Percentiles rank a stretch among this genome's conserved stretches.
These are phyloP conservation scores for Neofusicoccum parvum DNA, from an alignment of 2,329 filamentous ascomycete genomes.

Conservation along the genomic window DNA sequence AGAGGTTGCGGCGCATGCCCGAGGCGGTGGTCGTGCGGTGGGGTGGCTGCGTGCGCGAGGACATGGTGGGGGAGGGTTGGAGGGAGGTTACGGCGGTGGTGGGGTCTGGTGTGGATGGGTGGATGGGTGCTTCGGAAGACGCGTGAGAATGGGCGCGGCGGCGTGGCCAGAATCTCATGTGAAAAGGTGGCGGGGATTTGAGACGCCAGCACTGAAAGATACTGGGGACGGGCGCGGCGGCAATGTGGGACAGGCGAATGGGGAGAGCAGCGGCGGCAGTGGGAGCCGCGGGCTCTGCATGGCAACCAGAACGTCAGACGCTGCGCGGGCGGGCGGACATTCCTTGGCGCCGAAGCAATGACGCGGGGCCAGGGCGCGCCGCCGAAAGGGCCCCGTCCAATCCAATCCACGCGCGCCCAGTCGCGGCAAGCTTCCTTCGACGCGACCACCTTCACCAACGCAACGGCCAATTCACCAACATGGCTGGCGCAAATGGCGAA, in stretches of 20 bases:
- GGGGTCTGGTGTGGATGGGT: neutral
- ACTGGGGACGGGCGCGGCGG: neutral
- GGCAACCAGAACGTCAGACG: neutral
- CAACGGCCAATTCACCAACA: neutral
- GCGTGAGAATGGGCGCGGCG: neutral
- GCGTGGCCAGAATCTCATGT: neutral
- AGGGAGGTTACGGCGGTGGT: neutral
- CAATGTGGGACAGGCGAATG: neutral
- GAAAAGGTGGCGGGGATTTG: neutral
- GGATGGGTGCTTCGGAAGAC: too few species aligned
- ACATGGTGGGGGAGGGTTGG: neutral
- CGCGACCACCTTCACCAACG: neutral
- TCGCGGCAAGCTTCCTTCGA: neutral
- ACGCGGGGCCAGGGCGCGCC: neutral
- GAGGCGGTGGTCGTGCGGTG: constrained; percentile 21
- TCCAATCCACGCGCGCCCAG: too few species aligned
- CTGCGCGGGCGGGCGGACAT: neutral
- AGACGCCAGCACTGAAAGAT: neutral
- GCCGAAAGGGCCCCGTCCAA: neutral
- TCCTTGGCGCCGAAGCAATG: neutral
- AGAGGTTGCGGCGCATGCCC: constrained; percentile 32
- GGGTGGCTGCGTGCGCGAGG: constrained; percentile 22
- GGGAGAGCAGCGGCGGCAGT: neutral
- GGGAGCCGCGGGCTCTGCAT: constrained; percentile 59
- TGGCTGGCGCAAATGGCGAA: neutral